Percentiles rank a stretch among this genome's conserved stretches.
These are phyloP conservation scores for Ganoderma meredithae DNA, from an alignment of 1,284 basidiomycete genomes.

Conservation along the genomic window DNA sequence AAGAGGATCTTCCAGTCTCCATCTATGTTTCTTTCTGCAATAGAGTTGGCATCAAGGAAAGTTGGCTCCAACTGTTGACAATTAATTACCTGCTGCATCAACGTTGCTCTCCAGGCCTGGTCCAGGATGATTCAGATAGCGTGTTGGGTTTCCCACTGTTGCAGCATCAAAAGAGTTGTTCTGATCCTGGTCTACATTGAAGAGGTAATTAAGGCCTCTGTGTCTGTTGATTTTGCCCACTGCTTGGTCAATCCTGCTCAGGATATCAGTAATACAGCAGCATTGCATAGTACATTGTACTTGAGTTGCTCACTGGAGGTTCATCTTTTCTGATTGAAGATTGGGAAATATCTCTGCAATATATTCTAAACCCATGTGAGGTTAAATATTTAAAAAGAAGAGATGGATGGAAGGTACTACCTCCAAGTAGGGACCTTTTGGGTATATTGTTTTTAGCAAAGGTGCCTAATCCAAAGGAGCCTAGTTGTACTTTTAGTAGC, in stretches of 20 bases:
- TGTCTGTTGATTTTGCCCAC: conserved; percentile 46
- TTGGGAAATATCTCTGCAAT: conserved; percentile 44
- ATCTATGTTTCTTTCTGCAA: conserved; percentile 60
- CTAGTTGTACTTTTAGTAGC: conserved; percentile 45
- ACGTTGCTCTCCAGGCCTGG: conserved; percentile 47
- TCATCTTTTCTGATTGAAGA: background rate
- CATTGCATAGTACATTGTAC: no score
- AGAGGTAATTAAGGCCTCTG: conserved; percentile 62
- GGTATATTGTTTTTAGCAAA: conserved; percentile 47
- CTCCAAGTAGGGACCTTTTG: no score
- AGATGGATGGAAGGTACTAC: no score
- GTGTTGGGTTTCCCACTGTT: conserved; percentile 59
- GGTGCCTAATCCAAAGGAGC: conserved; percentile 51
- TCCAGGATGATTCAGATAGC: conserved; percentile 65
- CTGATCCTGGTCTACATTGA: conserved; percentile 48
- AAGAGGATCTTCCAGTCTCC: conserved; percentile 67
- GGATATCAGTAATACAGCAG: no score
- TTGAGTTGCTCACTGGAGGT: no score
- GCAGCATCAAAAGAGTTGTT: conserved; percentile 56
- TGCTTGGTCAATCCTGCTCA: background rate
- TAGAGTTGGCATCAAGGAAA: conserved; percentile 10
- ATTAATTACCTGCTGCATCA: conserved; percentile 49
- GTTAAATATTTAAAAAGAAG: background rate
- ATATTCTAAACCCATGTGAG: conserved; percentile 47
- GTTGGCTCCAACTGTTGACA: background rate